Percentiles rank a stretch among this genome's conserved stretches.
Evolutionary conservation across 805 yeast genomes (phyloP).

Genomic region (Blastobotrys robertii): DNA sequence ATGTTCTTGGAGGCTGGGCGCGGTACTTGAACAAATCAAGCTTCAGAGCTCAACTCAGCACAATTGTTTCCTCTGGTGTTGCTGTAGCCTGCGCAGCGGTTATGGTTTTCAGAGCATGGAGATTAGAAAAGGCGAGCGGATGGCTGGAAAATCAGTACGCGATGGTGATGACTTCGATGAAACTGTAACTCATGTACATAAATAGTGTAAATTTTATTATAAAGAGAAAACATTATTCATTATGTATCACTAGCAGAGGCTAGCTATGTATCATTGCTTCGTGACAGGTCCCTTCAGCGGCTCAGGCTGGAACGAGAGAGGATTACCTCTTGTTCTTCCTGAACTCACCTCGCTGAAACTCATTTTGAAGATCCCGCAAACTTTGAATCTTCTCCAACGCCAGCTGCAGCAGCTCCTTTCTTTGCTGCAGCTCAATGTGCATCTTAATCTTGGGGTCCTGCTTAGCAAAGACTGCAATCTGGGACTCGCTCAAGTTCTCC

Average conservation of each 20-base stretch:
- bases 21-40: too few species aligned
- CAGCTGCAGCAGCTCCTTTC: constrained; percentile 77
- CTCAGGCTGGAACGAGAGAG: too few species aligned
- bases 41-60: too few species aligned
- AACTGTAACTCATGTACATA: too few species aligned
- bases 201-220: background rate
- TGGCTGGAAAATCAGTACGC: constrained; percentile 15
- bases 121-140: constrained; percentile 10
- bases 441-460: constrained; percentile 86
- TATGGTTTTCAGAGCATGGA: constrained; percentile 5
- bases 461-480: constrained; percentile 81
- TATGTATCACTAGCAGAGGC: background rate
- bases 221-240: background rate
- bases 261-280: background rate
- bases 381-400: constrained; percentile 81
- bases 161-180: constrained; percentile 5
- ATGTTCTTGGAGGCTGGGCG: constrained; percentile 41
- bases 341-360: constrained; percentile 4
- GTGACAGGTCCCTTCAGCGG: background rate
- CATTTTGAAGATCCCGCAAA: constrained; percentile 56
- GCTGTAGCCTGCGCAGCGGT: too few species aligned
- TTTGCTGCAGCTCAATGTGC: constrained; percentile 88
- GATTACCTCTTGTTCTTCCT: background rate
- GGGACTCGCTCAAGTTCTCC: constrained; percentile 54
- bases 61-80: too few species aligned